Base-by-base conservation (phyloP, 257 asterid genomes). In the Henckelia pumila region DNA sequence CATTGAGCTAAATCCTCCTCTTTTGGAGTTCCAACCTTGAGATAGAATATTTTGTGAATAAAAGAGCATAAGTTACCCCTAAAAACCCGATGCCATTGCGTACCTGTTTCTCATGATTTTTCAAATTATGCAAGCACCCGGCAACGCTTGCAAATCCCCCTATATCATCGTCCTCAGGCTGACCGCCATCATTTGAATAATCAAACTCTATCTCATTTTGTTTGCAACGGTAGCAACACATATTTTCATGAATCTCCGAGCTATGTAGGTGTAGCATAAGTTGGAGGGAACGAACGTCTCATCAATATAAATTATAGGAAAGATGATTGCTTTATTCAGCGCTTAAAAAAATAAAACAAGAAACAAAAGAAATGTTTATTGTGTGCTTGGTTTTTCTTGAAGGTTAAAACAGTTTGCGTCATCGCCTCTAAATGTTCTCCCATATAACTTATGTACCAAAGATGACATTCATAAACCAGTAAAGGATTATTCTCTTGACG, bases 231-330 rank as follows among this genome's bases (percentile, higher is more conserved):
- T 61, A 58, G 83, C 99, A 93, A 77, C 84, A 74, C 92, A 93
- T 82, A 66, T 85, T 90, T 80, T 90, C 97, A 63, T 93, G 99
- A 77, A 93, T 89, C 61, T 88, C 99, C 62, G 97, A 93, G 74
- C 97, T 93, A 74, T 78, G 76, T 29, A 47, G 56, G 61, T 28
- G 55, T 13, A 61, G 20, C 70, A 68, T 71, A 66, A 26, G 47
- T 71, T 59, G 75, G 58, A 59, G 30, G 33, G 20, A 70, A 49
- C 53, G 60, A 78, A 35, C 19, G 68, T 63, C 44, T 25, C 17
- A 29, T 28, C 26, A 53, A 66, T 40, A 71, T 26, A 47, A 53
- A 65, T 0, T 13, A 10, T 40, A 40, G 50, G n/a, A 40, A 40
- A 40, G 17, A 40, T 9, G 9, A 9, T 9, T 35, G 14, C 44